These are phyloP conservation scores for Fusarium illudens DNA, from an alignment of 2,329 filamentous ascomycete species.

Conservation along the genomic window DNA sequence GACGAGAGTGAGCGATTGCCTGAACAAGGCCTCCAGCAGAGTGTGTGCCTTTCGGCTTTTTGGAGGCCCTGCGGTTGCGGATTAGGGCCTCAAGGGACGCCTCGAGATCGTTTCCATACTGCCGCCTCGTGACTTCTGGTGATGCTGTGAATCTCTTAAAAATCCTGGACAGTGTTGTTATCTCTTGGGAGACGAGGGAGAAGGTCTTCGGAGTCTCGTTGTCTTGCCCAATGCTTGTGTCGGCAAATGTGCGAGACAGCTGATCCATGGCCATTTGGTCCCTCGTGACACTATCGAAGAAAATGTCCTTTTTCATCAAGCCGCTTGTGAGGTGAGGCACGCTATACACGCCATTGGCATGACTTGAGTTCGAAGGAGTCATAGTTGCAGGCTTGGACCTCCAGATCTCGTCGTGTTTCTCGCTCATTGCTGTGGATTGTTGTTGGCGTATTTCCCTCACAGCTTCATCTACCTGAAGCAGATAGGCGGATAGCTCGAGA, in stretches of 20 bases:
- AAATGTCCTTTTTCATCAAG: background rate
- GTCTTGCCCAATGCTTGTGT: background rate
- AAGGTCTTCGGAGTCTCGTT: background rate
- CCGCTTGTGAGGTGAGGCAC: background rate
- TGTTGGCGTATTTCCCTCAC: background rate
- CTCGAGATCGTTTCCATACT: slow-evolving; percentile 33
- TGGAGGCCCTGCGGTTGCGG: background rate
- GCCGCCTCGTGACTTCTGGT: background rate
- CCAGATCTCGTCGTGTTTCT: background rate
- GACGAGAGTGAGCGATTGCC: rapidly evolving
- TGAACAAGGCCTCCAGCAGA: background rate
- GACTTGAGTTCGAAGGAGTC: rapidly evolving
- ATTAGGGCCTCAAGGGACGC: slow-evolving; percentile 6
- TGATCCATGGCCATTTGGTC: background rate
- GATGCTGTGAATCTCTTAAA: background rate
- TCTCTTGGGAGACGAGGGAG: background rate
- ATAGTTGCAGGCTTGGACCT: background rate
- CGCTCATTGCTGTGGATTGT: background rate
- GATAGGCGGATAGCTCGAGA: slow-evolving; percentile 9
- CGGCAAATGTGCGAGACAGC: background rate
- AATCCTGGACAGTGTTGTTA: background rate
- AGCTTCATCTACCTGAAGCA: background rate
- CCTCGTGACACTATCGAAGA: background rate
- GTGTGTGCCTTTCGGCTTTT: background rate
- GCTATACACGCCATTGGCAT: background rate